Evolutionary conservation across 768 basidiomycete species (phyloP), one percentile per base, ranked within the genome.

Genomic region (Phlebiopsis gigantea): DNA sequence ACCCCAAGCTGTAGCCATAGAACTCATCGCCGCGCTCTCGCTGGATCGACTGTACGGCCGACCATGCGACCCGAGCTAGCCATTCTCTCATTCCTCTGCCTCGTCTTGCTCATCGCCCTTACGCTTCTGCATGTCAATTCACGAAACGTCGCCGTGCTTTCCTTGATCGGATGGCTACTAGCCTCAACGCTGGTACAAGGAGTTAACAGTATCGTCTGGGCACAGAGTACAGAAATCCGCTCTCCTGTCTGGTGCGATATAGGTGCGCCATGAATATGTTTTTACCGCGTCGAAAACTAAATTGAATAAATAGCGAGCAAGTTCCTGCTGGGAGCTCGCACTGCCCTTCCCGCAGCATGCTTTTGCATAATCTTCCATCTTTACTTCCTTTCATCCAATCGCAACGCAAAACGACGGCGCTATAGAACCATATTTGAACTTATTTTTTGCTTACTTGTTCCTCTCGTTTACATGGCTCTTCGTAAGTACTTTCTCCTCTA

Each of bases 241-340:
- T 14, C 47, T 10, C 47, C 28, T 4, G 64, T 72, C 8, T 75
- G 72, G 71, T 75, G 75, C 53, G 75, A 74, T 54, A 69, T 76
- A 30, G 55, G 74, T 77, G 42, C 21, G 62, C 19, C 48, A 30
- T 45, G n/a, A 17, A 44, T 15, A 39, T 39, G 34, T 41, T 5
- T 39, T 22, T 34, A 4, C 19, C 8, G 12, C 17, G 34, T 39
- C 34, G 31, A n/a, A n/a, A n/a, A 41, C 25, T 30, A 19, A 24
- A 42, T 25, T 57, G n/a, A n/a, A n/a, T 34, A 21, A 15, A n/a
- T 31, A 66, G 61, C 51, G 14, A 61, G 61, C 26, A 68, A 63
- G 57, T 44, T 69, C 1, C 59, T 63, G 12, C 54, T 64, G 4
- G 65, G 61, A 4, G 41, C 61, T 12, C 61, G 60, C 39, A 10